Percentiles rank a stretch among this genome's conserved stretches.
Evolutionary conservation across 805 yeast genomes (phyloP).

Genomic region (Spathaspora sp.): DNA sequence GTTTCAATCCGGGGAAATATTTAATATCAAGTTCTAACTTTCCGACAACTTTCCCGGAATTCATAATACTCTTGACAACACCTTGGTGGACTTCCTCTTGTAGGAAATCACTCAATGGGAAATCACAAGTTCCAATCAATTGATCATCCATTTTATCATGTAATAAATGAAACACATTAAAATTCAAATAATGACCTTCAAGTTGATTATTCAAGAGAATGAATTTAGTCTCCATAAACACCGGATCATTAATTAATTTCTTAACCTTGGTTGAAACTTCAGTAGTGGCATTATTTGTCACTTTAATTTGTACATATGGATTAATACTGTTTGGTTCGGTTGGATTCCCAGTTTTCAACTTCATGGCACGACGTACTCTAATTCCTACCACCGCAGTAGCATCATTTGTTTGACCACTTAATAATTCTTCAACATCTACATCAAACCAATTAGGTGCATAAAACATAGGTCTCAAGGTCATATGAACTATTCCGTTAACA

Average conservation of each 20-base stretch:
- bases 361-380: constrained; percentile 52
- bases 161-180: constrained; percentile 52
- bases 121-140: constrained; percentile 42
- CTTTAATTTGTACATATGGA: constrained; percentile 51
- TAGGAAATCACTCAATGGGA: constrained; percentile 56
- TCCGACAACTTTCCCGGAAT: constrained; percentile 57
- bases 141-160: constrained; percentile 54
- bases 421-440: constrained; percentile 66
- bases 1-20: constrained; percentile 47
- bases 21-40: constrained; percentile 52
- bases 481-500: constrained; percentile 66
- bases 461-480: constrained; percentile 70
- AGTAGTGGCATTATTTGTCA: constrained; percentile 35
- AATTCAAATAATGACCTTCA: constrained; percentile 49
- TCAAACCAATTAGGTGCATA: constrained; percentile 82
- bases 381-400: constrained; percentile 69
- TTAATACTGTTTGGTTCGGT: constrained; percentile 41
- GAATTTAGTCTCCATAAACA: constrained; percentile 64
- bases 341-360: constrained; percentile 39
- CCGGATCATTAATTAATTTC: constrained; percentile 52
- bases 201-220: constrained; percentile 50
- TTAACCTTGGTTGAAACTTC: constrained; percentile 58
- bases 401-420: constrained; percentile 61
- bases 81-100: constrained; percentile 49
- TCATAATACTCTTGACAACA: constrained; percentile 40